Evolutionary conservation across 495 filamentous ascomycete genomes (phyloP).

Genomic region (Xylaria acuta): DNA sequence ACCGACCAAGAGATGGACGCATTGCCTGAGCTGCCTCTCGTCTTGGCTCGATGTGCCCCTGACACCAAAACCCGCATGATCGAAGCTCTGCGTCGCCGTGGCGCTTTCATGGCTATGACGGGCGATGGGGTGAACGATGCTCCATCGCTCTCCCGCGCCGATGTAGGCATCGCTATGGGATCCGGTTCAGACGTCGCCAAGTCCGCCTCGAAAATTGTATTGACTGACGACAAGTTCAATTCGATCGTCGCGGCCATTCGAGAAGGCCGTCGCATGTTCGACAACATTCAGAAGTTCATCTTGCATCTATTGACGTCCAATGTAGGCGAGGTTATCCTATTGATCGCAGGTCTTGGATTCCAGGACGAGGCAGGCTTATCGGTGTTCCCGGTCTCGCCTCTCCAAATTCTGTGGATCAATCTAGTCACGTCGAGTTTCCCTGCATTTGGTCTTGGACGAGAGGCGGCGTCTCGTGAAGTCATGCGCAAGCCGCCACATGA

Average conservation of each 20-base stretch:
- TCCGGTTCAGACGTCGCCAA: conserved; percentile 91
- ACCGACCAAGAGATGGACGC: conserved; percentile 65
- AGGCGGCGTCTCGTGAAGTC: conserved; percentile 69
- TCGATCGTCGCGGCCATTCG: conserved; percentile 76
- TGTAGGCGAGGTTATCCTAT: conserved; percentile 73
- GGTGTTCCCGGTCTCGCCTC: conserved; percentile 75
- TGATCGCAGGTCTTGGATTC: conserved; percentile 75
- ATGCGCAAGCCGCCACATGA: conserved; percentile 76
- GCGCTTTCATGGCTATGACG: conserved; percentile 66
- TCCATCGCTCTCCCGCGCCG: conserved; percentile 75
- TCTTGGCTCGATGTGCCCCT: conserved; percentile 70
- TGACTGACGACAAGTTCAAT: conserved; percentile 90
- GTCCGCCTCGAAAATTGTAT: conserved; percentile 83
- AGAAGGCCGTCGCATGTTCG: conserved; percentile 76
- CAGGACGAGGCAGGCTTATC: conserved; percentile 68
- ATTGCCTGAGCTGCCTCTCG: conserved; percentile 64
- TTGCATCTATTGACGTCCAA: conserved; percentile 76
- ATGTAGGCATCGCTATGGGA: conserved; percentile 89
- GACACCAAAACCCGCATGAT: conserved; percentile 74
- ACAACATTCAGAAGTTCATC: conserved; percentile 85
- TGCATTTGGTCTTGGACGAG: conserved; percentile 76
- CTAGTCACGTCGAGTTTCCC: conserved; percentile 78
- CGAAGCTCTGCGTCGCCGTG: conserved; percentile 68
- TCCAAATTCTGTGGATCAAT: conserved; percentile 82
- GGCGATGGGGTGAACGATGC: conserved; percentile 89